phyloP scores from a whole-genome alignment of 78 protist species.

The Dictyostelium intermedium region DNA sequence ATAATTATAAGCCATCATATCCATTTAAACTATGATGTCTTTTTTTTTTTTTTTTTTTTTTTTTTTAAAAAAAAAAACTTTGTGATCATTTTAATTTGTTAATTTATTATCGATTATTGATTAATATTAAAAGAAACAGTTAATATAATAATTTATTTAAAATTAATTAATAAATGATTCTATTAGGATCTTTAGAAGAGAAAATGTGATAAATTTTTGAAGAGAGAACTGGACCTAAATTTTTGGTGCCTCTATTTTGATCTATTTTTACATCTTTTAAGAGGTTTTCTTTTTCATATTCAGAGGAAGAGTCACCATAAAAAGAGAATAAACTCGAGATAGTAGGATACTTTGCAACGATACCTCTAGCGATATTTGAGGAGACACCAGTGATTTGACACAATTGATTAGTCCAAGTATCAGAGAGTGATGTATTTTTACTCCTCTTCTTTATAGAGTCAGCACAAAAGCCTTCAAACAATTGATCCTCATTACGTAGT shows the following conservation, averaged over 20 bases:
- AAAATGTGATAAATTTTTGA: conserved; percentile 4
- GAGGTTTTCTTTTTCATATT: neutral
- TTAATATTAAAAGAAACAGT: no score
- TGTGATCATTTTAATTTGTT: no score
- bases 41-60: no score
- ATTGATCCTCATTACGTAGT: neutral
- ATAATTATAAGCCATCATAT: no score
- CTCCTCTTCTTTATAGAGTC: conserved; percentile 1
- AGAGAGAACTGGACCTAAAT: neutral
- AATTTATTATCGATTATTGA: no score
- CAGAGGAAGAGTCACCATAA: neutral
- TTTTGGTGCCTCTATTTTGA: neutral
- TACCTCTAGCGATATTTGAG: neutral
- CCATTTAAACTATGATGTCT: no score
- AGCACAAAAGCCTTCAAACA: conserved; percentile 26
- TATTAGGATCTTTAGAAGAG: conserved; percentile 17
- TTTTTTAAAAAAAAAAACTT: no score
- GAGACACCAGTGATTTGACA: conserved; percentile 7
- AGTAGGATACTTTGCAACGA: neutral
- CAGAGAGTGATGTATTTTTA: neutral
- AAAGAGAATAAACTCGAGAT: neutral
- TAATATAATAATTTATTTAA: neutral
- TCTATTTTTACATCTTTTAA: neutral
- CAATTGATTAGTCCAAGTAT: conserved; percentile 4
- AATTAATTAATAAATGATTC: conserved; percentile 7